Evolutionary conservation across 768 basidiomycete species (phyloP), one percentile per base, ranked within the genome.

Genomic region (Mycena alexandri): DNA sequence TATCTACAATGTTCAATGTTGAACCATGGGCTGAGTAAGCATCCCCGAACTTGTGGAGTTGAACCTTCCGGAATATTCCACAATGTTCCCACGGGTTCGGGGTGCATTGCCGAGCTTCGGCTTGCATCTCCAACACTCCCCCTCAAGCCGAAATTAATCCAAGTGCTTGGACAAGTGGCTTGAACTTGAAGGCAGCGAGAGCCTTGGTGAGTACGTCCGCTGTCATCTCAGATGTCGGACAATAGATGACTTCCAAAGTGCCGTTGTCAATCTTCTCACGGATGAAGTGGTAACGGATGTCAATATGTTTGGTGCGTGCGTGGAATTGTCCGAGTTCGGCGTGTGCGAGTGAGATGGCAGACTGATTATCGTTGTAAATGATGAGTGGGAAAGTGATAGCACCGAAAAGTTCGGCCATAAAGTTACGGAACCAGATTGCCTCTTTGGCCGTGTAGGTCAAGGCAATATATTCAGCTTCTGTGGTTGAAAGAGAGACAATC

Each of bases 391-490:
- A 43, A n/a, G 25, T 46, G 47, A 47, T 58, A 19, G 21, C 53
- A 21, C 17, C 61, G n/a, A 34, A 55, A 22, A 79, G 51, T 64
- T 78, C 71, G 3, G 19, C 17, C 1, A 79, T 47, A 17, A 77
- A 59, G 8, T 54, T 50, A 5, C 71, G 64, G 19, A 76, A 62
- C 76, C 76, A 78, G 19, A 77, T 66, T 17, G 65, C 61, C 53
- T 82, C 77, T 52, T 65, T 65, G 0, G 63, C 44, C 1, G 47
- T 41, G 48, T 65, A 59, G 14, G 63, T 65, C 33, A 59, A 16
- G 1, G 63, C 54, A 29, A 65, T 44, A 29, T 65, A 65, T 46
- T 65, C 63, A 13, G 63, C 63, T 22, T 65, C 63, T 14, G 63
- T 65, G 1, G 63, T 65, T 11, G 63, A 65, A 2, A 65, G 38